Conservation (phyloP, 331 rosid genomes). For the Quercus lobata region DNA sequence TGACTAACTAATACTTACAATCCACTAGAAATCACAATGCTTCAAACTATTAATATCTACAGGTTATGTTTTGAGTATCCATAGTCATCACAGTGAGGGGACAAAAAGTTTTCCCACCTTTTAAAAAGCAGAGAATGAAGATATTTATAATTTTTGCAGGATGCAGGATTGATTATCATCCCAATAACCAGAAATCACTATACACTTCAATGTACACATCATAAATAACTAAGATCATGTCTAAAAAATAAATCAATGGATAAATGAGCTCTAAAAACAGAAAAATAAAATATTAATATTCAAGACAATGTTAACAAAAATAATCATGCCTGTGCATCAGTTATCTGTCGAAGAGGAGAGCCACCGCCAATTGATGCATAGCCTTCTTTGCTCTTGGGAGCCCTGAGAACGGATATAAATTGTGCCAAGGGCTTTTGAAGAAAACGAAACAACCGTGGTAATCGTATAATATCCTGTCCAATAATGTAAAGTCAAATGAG, state of each 20-base stretch:
- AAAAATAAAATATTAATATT: not conserved
- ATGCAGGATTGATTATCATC: not conserved
- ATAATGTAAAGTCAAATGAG: not conserved
- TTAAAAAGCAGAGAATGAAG: not conserved
- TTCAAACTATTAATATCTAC: not conserved
- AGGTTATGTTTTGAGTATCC: not conserved
- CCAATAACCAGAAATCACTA: not conserved
- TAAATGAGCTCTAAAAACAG: not conserved
- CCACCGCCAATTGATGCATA: conserved; percentile 98
- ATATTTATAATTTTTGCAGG: not conserved
- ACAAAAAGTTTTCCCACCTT: not conserved
- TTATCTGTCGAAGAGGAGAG: conserved; percentile 85
- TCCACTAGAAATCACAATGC: not conserved
- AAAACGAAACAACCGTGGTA: conserved; percentile 82
- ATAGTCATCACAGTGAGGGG: not conserved
- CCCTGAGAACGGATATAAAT: conserved; percentile 75
- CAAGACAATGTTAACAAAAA: conserved; percentile 2
- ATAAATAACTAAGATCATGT: not conserved
- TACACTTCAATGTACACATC: not conserved
- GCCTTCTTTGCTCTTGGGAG: conserved; percentile 97
- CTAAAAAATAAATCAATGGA: not conserved
- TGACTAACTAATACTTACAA: not conserved
- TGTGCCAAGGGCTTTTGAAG: conserved; percentile 96
- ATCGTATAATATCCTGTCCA: conserved; percentile 82
- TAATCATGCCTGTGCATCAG: conserved; percentile 82